Conservation (phyloP, 495 filamentous ascomycete species). For the Penicillium dipodomyicola region DNA sequence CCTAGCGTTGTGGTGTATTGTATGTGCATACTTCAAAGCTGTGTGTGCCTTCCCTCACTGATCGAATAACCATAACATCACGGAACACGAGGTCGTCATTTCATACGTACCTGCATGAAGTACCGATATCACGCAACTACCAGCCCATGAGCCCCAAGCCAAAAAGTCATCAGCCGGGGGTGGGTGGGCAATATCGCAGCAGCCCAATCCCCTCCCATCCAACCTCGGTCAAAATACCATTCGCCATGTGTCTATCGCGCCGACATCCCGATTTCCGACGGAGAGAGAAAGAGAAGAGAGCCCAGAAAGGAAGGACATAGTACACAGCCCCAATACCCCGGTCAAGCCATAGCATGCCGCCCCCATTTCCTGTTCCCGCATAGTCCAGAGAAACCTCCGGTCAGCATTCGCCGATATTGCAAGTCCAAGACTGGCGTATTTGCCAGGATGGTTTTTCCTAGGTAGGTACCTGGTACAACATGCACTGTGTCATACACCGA, state of each 20-base stretch:
- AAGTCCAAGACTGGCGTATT: background rate
- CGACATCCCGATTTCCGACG: background rate
- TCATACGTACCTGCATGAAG: slow-evolving; percentile 3
- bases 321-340: background rate
- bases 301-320: background rate
- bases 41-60: background rate
- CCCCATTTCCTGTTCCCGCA: background rate
- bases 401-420: background rate
- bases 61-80: background rate
- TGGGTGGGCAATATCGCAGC: background rate
- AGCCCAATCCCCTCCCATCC: background rate
- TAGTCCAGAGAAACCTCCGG: background rate
- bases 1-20: too few species aligned
- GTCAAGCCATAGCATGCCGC: background rate
- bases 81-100: background rate
- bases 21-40: background rate
- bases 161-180: background rate
- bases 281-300: too few species aligned
- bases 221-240: background rate
- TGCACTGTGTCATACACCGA: background rate
- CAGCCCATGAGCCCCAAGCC: background rate
- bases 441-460: background rate
- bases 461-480: background rate
- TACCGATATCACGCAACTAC: background rate
- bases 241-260: background rate